phyloP scores from a whole-genome alignment of 192 early-diverging fungal genomes.

The Martensiomyces pterosporus region DNA sequence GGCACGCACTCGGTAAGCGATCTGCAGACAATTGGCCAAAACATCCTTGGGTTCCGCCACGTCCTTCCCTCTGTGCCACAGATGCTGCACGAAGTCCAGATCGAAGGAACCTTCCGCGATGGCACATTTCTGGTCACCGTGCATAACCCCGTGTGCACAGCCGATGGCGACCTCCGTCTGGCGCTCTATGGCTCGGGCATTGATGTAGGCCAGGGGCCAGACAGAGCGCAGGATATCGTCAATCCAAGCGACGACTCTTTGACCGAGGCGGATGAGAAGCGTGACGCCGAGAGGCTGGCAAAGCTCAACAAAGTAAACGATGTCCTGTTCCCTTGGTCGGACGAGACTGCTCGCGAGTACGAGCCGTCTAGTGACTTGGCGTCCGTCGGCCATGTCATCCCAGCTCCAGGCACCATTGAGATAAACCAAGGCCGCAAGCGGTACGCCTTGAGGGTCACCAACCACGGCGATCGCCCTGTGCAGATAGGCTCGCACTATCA shows the following conservation, averaged over 20 bases:
- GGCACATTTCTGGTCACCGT: slow-evolving; percentile 94
- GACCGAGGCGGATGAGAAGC: not conserved
- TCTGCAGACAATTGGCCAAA: slow-evolving; percentile 82
- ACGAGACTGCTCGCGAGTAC: slow-evolving; percentile 17
- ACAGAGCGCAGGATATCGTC: slow-evolving; percentile 8
- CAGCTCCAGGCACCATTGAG: slow-evolving; percentile 61
- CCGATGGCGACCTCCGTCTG: slow-evolving; percentile 75
- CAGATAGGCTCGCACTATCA: slow-evolving; percentile 97
- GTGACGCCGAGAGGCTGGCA: slow-evolving; percentile 3
- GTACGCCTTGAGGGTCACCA: slow-evolving; percentile 70
- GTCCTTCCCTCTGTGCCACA: slow-evolving; percentile 70
- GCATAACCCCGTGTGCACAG: slow-evolving; percentile 81
- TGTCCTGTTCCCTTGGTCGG: slow-evolving; percentile 50
- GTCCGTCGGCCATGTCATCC: slow-evolving; percentile 63
- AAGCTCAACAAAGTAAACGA: slow-evolving; percentile 21
- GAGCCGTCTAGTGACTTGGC: slow-evolving; percentile 47
- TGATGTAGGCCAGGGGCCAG: slow-evolving; percentile 60
- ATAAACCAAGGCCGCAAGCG: slow-evolving; percentile 78
- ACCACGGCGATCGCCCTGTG: slow-evolving; percentile 91
- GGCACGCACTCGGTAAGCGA: slow-evolving; percentile 82
- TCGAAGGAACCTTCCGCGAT: slow-evolving; percentile 90
- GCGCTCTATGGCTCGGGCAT: slow-evolving; percentile 88
- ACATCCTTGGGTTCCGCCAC: slow-evolving; percentile 81
- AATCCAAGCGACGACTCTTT: slow-evolving; percentile 11
- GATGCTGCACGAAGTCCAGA: slow-evolving; percentile 76